Evolutionary conservation across 495 filamentous ascomycete genomes (phyloP), one percentile per base, ranked within the genome.

Genomic region (Ramalina peruviana): DNA sequence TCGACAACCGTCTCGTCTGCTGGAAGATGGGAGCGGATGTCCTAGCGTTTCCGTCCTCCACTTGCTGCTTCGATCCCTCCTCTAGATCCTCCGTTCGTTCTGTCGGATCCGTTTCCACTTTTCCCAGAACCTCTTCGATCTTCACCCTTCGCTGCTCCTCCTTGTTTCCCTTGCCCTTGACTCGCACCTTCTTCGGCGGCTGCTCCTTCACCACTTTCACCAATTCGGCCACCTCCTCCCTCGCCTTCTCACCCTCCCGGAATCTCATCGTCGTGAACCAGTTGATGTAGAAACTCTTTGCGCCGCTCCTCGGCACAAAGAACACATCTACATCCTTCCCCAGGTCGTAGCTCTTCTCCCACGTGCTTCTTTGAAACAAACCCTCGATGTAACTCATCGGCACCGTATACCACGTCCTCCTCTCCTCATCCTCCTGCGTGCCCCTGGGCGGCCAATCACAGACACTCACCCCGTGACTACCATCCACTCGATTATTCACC

Each of bases 361-460:
- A 60, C 0, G 58, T 60, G 1, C 39, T 42, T 41, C 42, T 60
- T 26, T 58, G 58, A 12, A 55, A 54, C 4, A 60, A 40, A 1
- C 46, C 36, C 33, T 60, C 51, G 11, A 60, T 55, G 21, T 55
- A 60, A 2, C 39, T 20, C 58, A 58, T 60, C 1, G 54, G 53
- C 36, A 60, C 20, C 5, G 54, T 54, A 21, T 45, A 50, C 49
- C 55, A 60, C 2, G 50, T 49, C n/a, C 39, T 50, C 40, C 53
- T 44, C 19, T 57, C 46, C 25, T 49, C 46, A 39, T 60, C 48
- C 12, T 47, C 30, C 6, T 27, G 13, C 15, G 21, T 50, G 12
- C 48, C 42, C 21, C 26, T 37, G 6, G 40, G 50, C 16, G 58
- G 58, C 58, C 58, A 60, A 21, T 57, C 52, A 42, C 41, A 45